Base-by-base conservation (phyloP, 140 eudicot species). In the Ambrosia hybrid region DNA sequence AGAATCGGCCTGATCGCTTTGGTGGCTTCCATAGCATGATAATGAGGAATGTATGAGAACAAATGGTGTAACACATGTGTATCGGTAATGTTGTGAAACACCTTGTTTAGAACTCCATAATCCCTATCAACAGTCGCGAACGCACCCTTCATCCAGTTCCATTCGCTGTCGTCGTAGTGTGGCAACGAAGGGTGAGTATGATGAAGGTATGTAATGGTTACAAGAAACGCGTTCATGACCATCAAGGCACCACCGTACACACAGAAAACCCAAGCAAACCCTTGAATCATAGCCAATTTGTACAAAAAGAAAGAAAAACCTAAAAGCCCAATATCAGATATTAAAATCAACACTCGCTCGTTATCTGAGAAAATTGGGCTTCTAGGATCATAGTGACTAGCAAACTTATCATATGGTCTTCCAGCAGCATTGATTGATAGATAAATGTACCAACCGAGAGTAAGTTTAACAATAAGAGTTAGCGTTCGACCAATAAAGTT, bases 101-200 rank as follows among this genome's bases (percentile, higher is more conserved):
- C 89, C 71, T 70, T 83, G 84, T 88, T 88, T 43, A 88, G 51
- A 52, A 88, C 53, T 9, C 95, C 91, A 12, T 88, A 88, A 58
- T 88, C 95, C 34, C 95, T 57, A 67, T 88, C 95, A 0, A 83
- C 83, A 0, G 95, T 85, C 34, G 91, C 77, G 38, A 88, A 68
- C 2, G 91, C 95, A 0, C 95, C 95, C 57, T 85, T 70, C 69
- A 88, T 55, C 95, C 95, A 88, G 63, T 88, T 89, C 95, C 95
- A 88, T 65, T 85, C 95, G 9, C 87, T 72, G 51, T 89, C 85
- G 9, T 85, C 89, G 16, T 88, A 88, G 51, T 88, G 90, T 1
- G 95, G 95, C 82, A 88, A 67, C 10, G 89, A 41, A 17, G 91
- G 85, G 72, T 88, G 95, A 0, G 95, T 88, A 55, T 88, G 95